Evolutionary conservation across 345 rosid genomes (phyloP).

Genomic region (Arabidopsis suecica): DNA sequence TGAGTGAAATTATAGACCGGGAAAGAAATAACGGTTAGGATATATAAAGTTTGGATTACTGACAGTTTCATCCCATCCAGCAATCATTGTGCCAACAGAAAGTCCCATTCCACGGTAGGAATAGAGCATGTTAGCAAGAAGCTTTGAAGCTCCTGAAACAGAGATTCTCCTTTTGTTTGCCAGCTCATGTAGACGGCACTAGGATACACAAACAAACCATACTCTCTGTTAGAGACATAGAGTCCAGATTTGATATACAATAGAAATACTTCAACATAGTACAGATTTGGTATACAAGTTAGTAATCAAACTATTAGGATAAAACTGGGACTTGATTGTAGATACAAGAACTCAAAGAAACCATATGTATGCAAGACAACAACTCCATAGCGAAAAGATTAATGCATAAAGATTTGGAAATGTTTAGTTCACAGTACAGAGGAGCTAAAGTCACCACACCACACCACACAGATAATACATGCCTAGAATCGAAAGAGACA

Average conservation of each 20-base stretch:
- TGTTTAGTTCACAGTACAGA: not conserved
- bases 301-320: not conserved
- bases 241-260: not conserved
- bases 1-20: not conserved
- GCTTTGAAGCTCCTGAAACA: slow-evolving; percentile 94
- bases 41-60: slow-evolving; percentile 17
- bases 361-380: not conserved
- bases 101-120: slow-evolving; percentile 97
- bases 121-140: slow-evolving; percentile 89
- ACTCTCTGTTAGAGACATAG: slow-evolving; percentile 18
- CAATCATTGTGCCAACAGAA: slow-evolving; percentile 97
- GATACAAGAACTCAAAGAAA: not conserved
- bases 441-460: slow-evolving; percentile 7
- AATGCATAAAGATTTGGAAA: not conserved
- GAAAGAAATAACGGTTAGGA: not conserved
- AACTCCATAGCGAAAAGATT: not conserved
- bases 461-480: not conserved
- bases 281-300: not conserved
- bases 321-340: too few relatives aligned
- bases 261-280: not conserved
- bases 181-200: slow-evolving; percentile 95
- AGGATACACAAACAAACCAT: slow-evolving; percentile 15
- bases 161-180: slow-evolving; percentile 98
- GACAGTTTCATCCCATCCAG: slow-evolving; percentile 99
- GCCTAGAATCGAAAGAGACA: not conserved